Evolutionary conservation across 1,139 yeast genomes (phyloP), one percentile per base, ranked within the genome.

Genomic region (Blastobotrys buckinghamii): DNA sequence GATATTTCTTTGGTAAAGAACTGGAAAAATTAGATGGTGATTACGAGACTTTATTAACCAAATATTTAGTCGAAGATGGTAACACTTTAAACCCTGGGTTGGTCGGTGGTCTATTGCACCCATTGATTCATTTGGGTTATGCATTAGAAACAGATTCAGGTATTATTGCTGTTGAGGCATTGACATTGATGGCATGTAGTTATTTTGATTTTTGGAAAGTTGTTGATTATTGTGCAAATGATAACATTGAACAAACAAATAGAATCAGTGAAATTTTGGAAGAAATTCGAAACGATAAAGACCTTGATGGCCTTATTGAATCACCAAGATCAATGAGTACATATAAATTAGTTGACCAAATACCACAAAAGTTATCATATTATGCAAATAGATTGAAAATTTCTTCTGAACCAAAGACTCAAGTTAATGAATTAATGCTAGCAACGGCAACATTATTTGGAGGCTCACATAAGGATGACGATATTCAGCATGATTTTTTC

Each of bases 41-140:
- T 42, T 66, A 69, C 68, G 52, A 50, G 33, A 47, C 45, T 1
- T 53, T 61, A 16, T 60, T 56, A 13, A 44, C 42, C 27, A 38
- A 53, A 43, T 64, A 43, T 20, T 13, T 39, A 8, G 38, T 38
- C 6, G 42, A 32, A 27, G 24, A 33, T 8, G 42, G 40, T 16
- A 47, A 50, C 6, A 51, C 51, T 24, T 38, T 65, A 42, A 49
- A 57, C 13, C 48, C 53, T 6, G 63, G 60, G 6, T 38, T 64
- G 16, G 48, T 54, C 16, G 59, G 61, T 7, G 68, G 67, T 1
- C 41, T 60, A 42, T 48, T 56, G 6, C 69, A 65, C 47, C 65
- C 68, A 1, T 39, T 67, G 48, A 66, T 66, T 42, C 69, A 65
- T 42, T 47, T 65, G 33, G 68, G 66, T 19, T 67, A 65, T 44